phyloP scores from a whole-genome alignment of 1,284 basidiomycete species.

The Vanrija pseudolonga region DNA sequence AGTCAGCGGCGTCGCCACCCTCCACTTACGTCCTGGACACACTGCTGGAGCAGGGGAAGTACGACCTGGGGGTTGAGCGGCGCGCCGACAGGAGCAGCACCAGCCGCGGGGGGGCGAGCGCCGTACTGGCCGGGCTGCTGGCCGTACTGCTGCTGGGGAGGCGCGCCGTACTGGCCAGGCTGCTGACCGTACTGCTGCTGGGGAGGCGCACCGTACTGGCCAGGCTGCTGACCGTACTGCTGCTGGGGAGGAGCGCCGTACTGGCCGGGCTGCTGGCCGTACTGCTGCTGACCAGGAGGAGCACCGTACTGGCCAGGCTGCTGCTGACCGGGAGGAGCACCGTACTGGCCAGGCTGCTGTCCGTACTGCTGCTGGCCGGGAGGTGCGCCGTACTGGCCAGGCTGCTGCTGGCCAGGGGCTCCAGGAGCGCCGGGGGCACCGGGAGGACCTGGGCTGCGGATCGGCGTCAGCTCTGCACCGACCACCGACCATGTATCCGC shows the following conservation, averaged over 20 bases:
- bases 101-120: conserved; percentile 3
- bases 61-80: conserved; percentile 19
- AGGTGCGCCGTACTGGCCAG: conserved; percentile 18
- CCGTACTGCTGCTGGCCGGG: conserved; percentile 23
- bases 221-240: conserved; percentile 27
- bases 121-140: conserved; percentile 20
- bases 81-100: conserved; percentile 22
- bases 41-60: conserved; percentile 36
- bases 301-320: conserved; percentile 33
- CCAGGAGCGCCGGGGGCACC: no score
- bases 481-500: no score
- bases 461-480: no score
- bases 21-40: conserved; percentile 48
- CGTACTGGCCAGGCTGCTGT: conserved; percentile 25
- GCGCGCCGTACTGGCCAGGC: conserved; percentile 2
- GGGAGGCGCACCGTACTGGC: conserved; percentile 14
- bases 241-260: conserved; percentile 5
- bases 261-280: conserved; percentile 22
- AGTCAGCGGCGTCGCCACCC: not conserved
- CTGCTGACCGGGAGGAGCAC: conserved; percentile 5
- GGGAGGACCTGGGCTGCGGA: conserved; percentile 7
- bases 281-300: conserved; percentile 22
- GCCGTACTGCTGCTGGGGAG: conserved; percentile 11
- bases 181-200: conserved; percentile 14
- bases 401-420: conserved; percentile 27